Percentiles rank a stretch among this genome's conserved stretches.
Evolutionary conservation across 2,329 filamentous ascomycete genomes (phyloP).

Genomic region (Hymenoscyphus scutula): DNA sequence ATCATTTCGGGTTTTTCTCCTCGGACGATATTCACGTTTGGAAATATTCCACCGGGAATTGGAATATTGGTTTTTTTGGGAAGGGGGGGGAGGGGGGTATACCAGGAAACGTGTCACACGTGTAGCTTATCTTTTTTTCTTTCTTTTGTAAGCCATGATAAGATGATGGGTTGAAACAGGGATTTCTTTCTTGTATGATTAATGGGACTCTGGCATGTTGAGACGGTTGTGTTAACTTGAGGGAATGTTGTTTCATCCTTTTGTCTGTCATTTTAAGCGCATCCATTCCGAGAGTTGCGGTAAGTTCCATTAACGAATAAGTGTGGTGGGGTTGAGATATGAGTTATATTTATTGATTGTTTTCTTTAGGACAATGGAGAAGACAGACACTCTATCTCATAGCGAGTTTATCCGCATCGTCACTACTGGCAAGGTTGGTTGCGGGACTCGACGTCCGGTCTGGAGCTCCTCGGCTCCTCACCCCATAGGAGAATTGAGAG

Average conservation of each 20-base stretch:
- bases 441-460: too few species aligned
- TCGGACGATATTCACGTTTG: background rate
- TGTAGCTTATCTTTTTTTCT: background rate
- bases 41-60: background rate
- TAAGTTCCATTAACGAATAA: background rate
- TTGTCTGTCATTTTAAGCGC: background rate
- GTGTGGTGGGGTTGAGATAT: background rate
- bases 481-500: too few species aligned
- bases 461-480: too few species aligned
- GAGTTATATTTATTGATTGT: background rate
- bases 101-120: constrained; percentile 1
- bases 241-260: background rate
- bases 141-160: background rate
- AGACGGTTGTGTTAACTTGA: background rate
- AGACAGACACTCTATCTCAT: too few species aligned
- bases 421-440: too few species aligned
- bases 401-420: too few species aligned
- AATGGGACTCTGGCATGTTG: background rate
- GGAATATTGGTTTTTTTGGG: background rate
- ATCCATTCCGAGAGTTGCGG: background rate
- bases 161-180: background rate
- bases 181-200: background rate
- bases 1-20: background rate
- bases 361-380: too few species aligned
- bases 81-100: background rate